Evolutionary conservation across 1,284 basidiomycete species (phyloP).

Genomic region (Malassezia sympodialis): DNA sequence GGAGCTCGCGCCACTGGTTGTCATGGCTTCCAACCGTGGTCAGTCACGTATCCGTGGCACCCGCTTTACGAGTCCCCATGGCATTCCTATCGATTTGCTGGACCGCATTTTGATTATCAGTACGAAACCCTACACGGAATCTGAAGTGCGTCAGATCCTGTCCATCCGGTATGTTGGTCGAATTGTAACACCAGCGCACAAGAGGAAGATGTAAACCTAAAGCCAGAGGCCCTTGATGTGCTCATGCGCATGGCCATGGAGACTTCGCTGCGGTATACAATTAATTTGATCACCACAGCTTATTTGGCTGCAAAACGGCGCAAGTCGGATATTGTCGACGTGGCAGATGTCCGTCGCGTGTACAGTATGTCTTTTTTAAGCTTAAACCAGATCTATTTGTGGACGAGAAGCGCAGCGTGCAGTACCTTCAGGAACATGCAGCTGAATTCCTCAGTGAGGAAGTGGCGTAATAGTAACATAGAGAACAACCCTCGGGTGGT

Average conservation of each 20-base stretch:
- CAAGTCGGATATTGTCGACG: conserved; percentile 63
- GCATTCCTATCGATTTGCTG: conserved; percentile 83
- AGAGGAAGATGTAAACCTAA: conserved; percentile 88
- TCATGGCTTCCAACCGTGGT: conserved; percentile 96
- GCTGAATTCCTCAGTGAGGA: conserved; percentile 55
- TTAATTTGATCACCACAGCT: conserved; percentile 84
- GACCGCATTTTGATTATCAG: conserved; percentile 92
- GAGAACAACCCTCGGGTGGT: no score
- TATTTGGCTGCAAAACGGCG: conserved; percentile 71
- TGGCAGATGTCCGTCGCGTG: conserved; percentile 70
- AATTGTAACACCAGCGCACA: conserved; percentile 53
- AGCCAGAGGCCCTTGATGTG: conserved; percentile 63
- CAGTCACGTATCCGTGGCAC: conserved; percentile 91
- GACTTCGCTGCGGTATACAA: conserved; percentile 65
- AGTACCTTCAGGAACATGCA: conserved; percentile 76
- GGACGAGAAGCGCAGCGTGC: conserved; percentile 86
- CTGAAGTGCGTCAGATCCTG: conserved; percentile 82
- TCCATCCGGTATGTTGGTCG: conserved; percentile 58
- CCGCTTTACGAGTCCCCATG: conserved; percentile 84
- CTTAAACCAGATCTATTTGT: conserved; percentile 56
- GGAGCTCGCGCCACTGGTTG: conserved; percentile 84
- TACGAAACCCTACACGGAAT: conserved; percentile 74
- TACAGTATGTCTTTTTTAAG: conserved; percentile 52
- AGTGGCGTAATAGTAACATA: not conserved
- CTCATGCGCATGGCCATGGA: conserved; percentile 74